phyloP scores from a whole-genome alignment of 345 rosid species.

The Citropsis articulata region DNA sequence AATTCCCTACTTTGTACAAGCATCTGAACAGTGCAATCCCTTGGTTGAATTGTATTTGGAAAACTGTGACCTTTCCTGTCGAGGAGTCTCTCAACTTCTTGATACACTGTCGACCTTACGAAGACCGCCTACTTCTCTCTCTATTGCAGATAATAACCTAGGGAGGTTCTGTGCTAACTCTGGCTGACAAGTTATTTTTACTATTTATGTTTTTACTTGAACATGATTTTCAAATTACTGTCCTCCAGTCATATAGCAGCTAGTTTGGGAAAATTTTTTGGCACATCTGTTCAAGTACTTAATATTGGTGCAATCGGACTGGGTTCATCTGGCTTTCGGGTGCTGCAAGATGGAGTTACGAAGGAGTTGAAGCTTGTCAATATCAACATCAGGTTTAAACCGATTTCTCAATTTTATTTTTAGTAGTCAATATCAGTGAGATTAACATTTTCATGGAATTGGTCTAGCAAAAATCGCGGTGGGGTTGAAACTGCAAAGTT shows the following conservation, averaged over 20 bases:
- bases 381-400: slow-evolving; percentile 67
- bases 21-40: slow-evolving; percentile 36
- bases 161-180: slow-evolving; percentile 53
- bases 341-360: slow-evolving; percentile 36
- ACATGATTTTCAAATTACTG: slow-evolving; percentile 15
- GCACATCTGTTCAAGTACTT: slow-evolving; percentile 44
- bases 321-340: slow-evolving; percentile 69
- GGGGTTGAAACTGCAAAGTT: slow-evolving; percentile 70
- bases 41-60: slow-evolving; percentile 63
- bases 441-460: slow-evolving; percentile 14
- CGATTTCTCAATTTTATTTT: slow-evolving; percentile 12
- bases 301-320: slow-evolving; percentile 77
- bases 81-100: slow-evolving; percentile 60
- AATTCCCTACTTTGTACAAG: slow-evolving; percentile 58
- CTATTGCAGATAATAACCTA: slow-evolving; percentile 76
- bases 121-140: slow-evolving; percentile 51
- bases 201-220: slow-evolving; percentile 6
- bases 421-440: background rate
- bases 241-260: slow-evolving; percentile 59
- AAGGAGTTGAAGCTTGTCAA: slow-evolving; percentile 45
- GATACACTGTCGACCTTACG: slow-evolving; percentile 44
- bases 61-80: slow-evolving; percentile 67
- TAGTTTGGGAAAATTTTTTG: slow-evolving; percentile 49
- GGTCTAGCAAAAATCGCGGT: slow-evolving; percentile 84
- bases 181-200: slow-evolving; percentile 10